These are phyloP conservation scores for Termitomyces sp. DNA, from an alignment of 768 basidiomycete species.

Conservation along the genomic window DNA sequence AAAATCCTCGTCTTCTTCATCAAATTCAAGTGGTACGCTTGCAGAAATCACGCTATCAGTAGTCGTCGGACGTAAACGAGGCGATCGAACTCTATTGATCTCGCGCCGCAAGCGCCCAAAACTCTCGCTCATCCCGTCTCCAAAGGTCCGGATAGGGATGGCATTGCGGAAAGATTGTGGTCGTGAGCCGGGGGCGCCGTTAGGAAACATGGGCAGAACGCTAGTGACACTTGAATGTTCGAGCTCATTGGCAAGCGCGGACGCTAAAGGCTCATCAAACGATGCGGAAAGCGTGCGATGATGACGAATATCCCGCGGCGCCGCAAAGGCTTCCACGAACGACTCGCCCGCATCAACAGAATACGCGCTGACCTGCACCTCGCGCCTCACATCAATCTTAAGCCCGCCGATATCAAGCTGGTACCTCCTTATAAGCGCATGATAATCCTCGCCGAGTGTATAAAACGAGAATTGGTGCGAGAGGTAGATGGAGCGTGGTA, in stretches of 20 bases:
- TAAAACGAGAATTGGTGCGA: conserved; percentile 83
- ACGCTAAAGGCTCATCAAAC: conserved; percentile 76
- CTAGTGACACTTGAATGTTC: conserved; percentile 38
- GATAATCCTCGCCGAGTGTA: conserved; percentile 70
- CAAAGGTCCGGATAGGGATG: conserved; percentile 53
- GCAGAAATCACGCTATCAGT: conserved; percentile 21
- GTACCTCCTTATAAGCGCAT: conserved; percentile 65
- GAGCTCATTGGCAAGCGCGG: conserved; percentile 61
- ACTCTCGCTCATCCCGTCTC: conserved; percentile 55
- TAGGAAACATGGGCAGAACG: conserved; percentile 77
- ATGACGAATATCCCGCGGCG: conserved; percentile 32
- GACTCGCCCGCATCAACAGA: conserved; percentile 31
- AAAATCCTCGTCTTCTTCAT: conserved; percentile 67
- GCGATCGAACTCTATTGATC: conserved; percentile 46
- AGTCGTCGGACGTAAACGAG: conserved; percentile 13
- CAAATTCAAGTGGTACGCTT: conserved; percentile 50
- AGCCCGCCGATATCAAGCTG: conserved; percentile 50
- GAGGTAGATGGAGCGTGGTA: conserved; percentile 76
- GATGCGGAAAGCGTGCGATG: conserved; percentile 39
- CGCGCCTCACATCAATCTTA: conserved; percentile 66
- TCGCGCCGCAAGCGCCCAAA: conserved; percentile 54
- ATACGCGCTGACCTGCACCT: conserved; percentile 63
- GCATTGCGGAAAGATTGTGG: conserved; percentile 38
- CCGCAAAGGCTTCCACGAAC: conserved; percentile 48
- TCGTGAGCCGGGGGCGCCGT: conserved; percentile 43